Percentiles rank a stretch among this genome's conserved stretches.
Evolutionary conservation across 2,329 filamentous ascomycete species (phyloP).

Genomic region (Biscogniauxia marginata): DNA sequence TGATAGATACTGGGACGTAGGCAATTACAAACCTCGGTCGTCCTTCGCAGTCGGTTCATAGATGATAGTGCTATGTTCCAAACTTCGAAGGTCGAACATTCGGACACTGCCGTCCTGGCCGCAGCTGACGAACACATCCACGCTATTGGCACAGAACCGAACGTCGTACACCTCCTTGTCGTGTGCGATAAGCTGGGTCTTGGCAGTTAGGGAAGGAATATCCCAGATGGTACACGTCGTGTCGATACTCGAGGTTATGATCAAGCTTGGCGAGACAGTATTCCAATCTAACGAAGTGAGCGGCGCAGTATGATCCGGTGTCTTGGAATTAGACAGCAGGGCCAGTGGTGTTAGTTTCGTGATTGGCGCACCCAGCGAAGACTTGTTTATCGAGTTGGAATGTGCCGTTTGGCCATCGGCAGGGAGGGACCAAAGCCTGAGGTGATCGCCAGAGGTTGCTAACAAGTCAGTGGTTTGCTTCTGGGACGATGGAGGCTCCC

Average conservation of each 20-base stretch:
- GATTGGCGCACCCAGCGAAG: slow-evolving; percentile 55
- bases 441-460: slow-evolving; percentile 91
- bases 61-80: slow-evolving; percentile 98
- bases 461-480: slow-evolving; percentile 95
- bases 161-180: slow-evolving; percentile 99
- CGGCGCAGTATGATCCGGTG: slow-evolving; percentile 94
- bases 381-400: slow-evolving; percentile 68
- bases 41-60: slow-evolving; percentile 94
- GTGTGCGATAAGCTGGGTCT: slow-evolving; percentile 96
- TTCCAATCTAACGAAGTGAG: slow-evolving; percentile 98
- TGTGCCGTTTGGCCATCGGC: slow-evolving; percentile 57
- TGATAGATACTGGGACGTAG: neutral
- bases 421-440: slow-evolving; percentile 90
- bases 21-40: slow-evolving; percentile 56
- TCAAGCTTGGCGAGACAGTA: slow-evolving; percentile 90
- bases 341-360: slow-evolving; percentile 89
- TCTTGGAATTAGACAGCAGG: slow-evolving; percentile 95
- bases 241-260: slow-evolving; percentile 98
- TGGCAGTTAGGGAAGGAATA: slow-evolving; percentile 94
- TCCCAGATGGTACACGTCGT: slow-evolving; percentile 99
- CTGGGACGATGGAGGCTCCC: slow-evolving; percentile 92
- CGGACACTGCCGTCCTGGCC: slow-evolving; percentile 95
- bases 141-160: slow-evolving; percentile 93
- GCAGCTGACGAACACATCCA: slow-evolving; percentile 98
- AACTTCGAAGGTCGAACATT: slow-evolving; percentile 95